Evolutionary conservation across 176 grass and related monocot genomes (phyloP).

Genomic region (Thinopyrum elongatum): DNA sequence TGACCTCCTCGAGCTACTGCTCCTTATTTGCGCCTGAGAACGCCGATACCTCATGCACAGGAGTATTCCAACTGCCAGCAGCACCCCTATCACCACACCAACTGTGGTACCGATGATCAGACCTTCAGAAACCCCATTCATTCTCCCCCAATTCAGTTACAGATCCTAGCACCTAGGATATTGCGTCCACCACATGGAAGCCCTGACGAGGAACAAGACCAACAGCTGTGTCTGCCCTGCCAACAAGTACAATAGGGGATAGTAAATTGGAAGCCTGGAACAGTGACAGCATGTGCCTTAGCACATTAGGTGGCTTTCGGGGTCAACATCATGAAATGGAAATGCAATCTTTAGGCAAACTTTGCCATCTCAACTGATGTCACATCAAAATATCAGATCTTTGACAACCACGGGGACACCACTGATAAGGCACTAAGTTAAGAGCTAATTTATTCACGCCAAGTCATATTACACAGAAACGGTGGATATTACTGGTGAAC

Average conservation of each 20-base stretch:
- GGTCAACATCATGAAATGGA: slow-evolving; percentile 36
- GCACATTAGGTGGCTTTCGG: slow-evolving; percentile 3
- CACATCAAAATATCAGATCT: slow-evolving; percentile 18
- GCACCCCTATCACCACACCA: slow-evolving; percentile 74
- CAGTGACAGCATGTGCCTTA: slow-evolving; percentile 3
- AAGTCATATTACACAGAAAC: slow-evolving; percentile 1
- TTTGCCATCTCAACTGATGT: slow-evolving; percentile 30
- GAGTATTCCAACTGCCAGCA: slow-evolving; percentile 62
- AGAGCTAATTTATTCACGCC: background rate
- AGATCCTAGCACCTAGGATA: slow-evolving; percentile 17
- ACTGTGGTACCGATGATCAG: slow-evolving; percentile 70
- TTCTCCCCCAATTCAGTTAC: background rate
- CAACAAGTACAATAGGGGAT: slow-evolving; percentile 34
- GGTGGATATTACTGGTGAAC: slow-evolving; percentile 30
- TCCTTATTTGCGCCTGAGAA: slow-evolving; percentile 57
- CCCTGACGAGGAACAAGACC: slow-evolving; percentile 9
- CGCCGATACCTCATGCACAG: slow-evolving; percentile 66
- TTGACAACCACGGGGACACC: background rate
- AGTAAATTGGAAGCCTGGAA: slow-evolving; percentile 12
- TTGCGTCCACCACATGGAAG: slow-evolving; percentile 38
- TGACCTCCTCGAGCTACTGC: slow-evolving; percentile 71
- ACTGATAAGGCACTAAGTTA: slow-evolving; percentile 4
- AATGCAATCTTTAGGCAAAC: slow-evolving; percentile 28
- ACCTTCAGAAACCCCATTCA: slow-evolving; percentile 63
- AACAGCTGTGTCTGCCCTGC: slow-evolving; percentile 27